Base-by-base conservation (phyloP, 257 asterid species). In the Cordia subcordata region DNA sequence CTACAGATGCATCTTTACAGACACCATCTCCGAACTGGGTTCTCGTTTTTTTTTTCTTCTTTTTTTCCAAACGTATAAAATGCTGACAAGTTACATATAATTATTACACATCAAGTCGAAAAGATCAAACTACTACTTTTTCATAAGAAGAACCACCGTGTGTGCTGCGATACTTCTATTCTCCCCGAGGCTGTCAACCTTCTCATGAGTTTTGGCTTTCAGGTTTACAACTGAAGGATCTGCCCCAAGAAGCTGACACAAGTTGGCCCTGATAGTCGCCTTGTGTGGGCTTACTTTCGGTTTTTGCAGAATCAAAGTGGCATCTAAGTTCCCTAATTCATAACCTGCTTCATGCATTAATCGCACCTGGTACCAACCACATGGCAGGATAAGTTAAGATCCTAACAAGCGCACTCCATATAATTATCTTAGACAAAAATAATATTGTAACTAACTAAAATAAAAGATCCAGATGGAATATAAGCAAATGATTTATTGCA, bases 81-180 rank as follows among this genome's bases (percentile, higher is more conserved):
- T 27, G 35, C 35, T 27, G 35, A 27, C n/a, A n/a, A n/a, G n/a
- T n/a, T n/a, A n/a, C n/a, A n/a, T 27, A 27, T 27, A 27, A 27
- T 27, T 27, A 3, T 27, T 27, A 27, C 35, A 27, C 6, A 27
- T 27, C 6, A 6, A 27, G 4, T 27, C 6, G 35, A 27, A 27
- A 27, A 1, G 35, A 27, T 27, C 4, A 27, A 27, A 27, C 35
- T 27, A 6, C 63, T 64, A 78, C 72, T 81, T 88, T 74, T 58
- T 84, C 83, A 85, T 78, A 49, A 92, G 95, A 27, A 92, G 96
- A 60, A 92, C 96, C 14, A 88, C 91, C 0, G 96, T 92, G 58
- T 92, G 97, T 16, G 99, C 96, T 8, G 99, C 97, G 51, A 92
- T 92, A 64, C 97, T 92, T 70, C 99, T 76, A 59, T 92, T 92